Percentiles rank a stretch among this genome's conserved stretches.
Evolutionary conservation across 1,139 yeast genomes (phyloP).

Genomic region (Pichia sp.): DNA sequence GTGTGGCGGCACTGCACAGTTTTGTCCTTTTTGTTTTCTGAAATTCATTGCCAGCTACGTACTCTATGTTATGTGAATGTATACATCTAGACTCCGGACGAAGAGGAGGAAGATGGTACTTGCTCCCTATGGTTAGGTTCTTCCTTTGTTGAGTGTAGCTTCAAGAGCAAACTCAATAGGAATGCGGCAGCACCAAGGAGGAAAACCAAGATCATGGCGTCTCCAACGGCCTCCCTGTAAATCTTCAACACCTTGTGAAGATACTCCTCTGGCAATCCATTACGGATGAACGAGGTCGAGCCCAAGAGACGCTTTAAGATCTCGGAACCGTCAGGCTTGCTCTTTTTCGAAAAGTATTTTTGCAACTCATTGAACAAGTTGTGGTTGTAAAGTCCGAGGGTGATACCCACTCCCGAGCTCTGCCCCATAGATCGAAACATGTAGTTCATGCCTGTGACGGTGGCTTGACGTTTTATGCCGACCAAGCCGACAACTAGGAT

Average conservation of each 20-base stretch:
- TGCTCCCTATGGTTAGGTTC: background rate
- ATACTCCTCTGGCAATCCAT: slow-evolving; percentile 30
- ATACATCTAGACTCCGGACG: background rate
- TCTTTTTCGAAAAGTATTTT: slow-evolving; percentile 25
- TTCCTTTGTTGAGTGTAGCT: slow-evolving; percentile 16
- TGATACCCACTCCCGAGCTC: slow-evolving; percentile 43
- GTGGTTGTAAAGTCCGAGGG: slow-evolving; percentile 37
- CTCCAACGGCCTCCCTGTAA: slow-evolving; percentile 26
- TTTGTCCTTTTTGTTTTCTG: no score
- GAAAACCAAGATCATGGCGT: slow-evolving; percentile 24
- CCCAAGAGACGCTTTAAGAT: slow-evolving; percentile 29
- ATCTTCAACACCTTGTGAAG: slow-evolving; percentile 27
- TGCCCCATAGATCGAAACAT: slow-evolving; percentile 45
- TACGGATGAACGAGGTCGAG: slow-evolving; percentile 35
- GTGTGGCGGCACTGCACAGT: no score
- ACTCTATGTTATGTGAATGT: background rate
- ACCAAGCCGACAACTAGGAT: slow-evolving; percentile 42
- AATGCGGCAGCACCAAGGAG: slow-evolving; percentile 21
- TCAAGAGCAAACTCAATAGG: slow-evolving; percentile 23
- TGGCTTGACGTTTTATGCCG: slow-evolving; percentile 36
- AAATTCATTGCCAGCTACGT: background rate
- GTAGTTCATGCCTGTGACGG: slow-evolving; percentile 41
- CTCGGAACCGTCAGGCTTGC: slow-evolving; percentile 28
- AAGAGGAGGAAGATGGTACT: background rate
- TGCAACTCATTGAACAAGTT: slow-evolving; percentile 30